Evolutionary conservation across 208 protist genomes (phyloP).

Genomic region (Wallacemonas sp.): DNA sequence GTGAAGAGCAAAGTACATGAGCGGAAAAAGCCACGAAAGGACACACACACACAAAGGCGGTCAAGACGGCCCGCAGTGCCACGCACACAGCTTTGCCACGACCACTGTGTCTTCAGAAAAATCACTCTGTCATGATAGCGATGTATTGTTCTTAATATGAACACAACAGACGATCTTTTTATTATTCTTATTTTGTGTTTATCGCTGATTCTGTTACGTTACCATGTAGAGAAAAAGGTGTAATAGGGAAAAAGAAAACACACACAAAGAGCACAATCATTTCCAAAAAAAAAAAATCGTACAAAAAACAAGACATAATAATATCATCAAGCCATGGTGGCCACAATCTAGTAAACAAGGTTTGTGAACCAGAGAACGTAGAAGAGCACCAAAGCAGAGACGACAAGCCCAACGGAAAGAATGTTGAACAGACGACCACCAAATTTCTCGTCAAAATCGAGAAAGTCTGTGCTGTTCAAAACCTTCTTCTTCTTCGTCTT

Average conservation of each 20-base stretch:
- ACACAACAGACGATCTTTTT: not conserved
- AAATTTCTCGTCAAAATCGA: conserved; percentile 42
- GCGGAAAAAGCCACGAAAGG: too few relatives aligned
- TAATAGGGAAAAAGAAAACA: not conserved
- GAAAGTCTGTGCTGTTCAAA: conserved; percentile 27
- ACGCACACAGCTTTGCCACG: too few relatives aligned
- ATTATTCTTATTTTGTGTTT: not conserved
- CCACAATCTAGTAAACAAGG: conserved; percentile 28
- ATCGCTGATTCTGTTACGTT: too few relatives aligned
- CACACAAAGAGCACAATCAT: not conserved
- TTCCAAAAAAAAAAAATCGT: not conserved
- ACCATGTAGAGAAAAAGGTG: not conserved
- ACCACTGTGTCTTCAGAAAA: too few relatives aligned
- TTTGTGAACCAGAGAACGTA: conserved; percentile 59
- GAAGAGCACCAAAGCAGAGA: conserved; percentile 30
- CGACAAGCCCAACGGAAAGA: conserved; percentile 17
- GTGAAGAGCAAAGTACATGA: too few relatives aligned
- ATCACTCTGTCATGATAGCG: too few relatives aligned
- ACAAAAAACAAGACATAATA: conserved; percentile 13
- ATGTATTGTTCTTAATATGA: too few relatives aligned
- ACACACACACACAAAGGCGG: too few relatives aligned
- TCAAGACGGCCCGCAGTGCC: too few relatives aligned
- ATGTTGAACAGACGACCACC: conserved; percentile 31
- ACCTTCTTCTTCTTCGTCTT: conserved; percentile 22
- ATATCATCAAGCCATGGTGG: too few relatives aligned